Evolutionary conservation across 2,329 filamentous ascomycete genomes (phyloP).

Genomic region (Aureobasidium sp.): DNA sequence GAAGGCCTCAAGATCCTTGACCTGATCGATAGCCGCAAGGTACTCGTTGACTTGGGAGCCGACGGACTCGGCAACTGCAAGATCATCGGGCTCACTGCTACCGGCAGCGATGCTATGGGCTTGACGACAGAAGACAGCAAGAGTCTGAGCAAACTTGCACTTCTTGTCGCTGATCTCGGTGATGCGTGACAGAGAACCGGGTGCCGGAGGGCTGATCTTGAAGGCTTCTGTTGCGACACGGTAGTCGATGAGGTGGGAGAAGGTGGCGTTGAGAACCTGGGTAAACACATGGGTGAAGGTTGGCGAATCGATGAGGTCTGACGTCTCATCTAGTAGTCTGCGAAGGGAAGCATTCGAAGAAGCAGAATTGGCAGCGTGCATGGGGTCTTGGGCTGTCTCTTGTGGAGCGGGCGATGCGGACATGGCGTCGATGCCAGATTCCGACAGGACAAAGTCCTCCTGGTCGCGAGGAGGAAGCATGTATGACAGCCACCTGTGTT

Average conservation of each 20-base stretch:
- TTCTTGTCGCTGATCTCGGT: slow-evolving; percentile 41
- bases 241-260: slow-evolving; percentile 72
- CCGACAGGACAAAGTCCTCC: slow-evolving; percentile 74
- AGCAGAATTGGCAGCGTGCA: slow-evolving; percentile 23
- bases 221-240: slow-evolving; percentile 75
- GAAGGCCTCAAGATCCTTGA: slow-evolving; percentile 71
- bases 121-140: slow-evolving; percentile 85
- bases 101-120: slow-evolving; percentile 82
- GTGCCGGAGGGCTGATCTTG: slow-evolving; percentile 38
- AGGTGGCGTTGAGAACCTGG: slow-evolving; percentile 77
- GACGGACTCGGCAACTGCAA: slow-evolving; percentile 21
- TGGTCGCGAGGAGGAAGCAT: slow-evolving; percentile 71
- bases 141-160: slow-evolving; percentile 75
- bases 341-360: slow-evolving; percentile 55
- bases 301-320: slow-evolving; percentile 90
- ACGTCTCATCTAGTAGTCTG: slow-evolving; percentile 86
- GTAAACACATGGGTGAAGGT: slow-evolving; percentile 81
- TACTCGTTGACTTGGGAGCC: slow-evolving; percentile 37
- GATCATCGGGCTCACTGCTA: slow-evolving; percentile 50
- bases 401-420: slow-evolving; percentile 27
- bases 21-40: slow-evolving; percentile 61
- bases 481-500: slow-evolving; percentile 69
- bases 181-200: slow-evolving; percentile 37
- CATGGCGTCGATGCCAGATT: slow-evolving; percentile 63
- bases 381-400: slow-evolving; percentile 16